Percentiles rank a stretch among this genome's conserved stretches.
Conservation (phyloP, 305 asterid species). For the Fraxinus platypoda region DNA sequence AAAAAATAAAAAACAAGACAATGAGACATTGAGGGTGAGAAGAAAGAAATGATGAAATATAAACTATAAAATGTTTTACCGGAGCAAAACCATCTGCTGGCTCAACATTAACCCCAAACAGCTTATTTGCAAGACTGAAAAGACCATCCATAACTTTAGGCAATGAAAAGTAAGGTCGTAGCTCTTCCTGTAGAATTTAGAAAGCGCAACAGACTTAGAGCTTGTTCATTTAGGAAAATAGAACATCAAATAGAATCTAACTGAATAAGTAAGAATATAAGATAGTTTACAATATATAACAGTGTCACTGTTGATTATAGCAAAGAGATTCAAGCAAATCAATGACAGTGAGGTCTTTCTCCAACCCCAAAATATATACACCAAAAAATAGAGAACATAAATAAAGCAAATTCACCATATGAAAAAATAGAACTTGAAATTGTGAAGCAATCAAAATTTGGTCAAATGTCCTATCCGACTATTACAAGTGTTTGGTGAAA, state of each 20-base stretch:
- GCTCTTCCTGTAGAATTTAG: slow-evolving; percentile 68
- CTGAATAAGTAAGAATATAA: background rate
- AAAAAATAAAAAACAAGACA: background rate
- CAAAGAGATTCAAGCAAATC: background rate
- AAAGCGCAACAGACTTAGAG: slow-evolving; percentile 25
- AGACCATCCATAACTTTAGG: slow-evolving; percentile 97
- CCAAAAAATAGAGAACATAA: background rate
- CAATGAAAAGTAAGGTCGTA: slow-evolving; percentile 93
- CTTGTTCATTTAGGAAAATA: slow-evolving; percentile 14
- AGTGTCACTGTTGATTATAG: background rate
- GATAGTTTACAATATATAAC: background rate
- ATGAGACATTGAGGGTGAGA: background rate
- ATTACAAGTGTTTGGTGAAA: slow-evolving; percentile 10
- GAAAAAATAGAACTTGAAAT: background rate
- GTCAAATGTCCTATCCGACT: slow-evolving; percentile 5
- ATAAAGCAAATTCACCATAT: background rate
- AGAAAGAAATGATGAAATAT: slow-evolving; percentile 10
- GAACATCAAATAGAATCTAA: background rate
- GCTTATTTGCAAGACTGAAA: slow-evolving; percentile 73
- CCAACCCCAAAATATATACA: background rate
- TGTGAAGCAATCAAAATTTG: background rate
- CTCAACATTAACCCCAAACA: slow-evolving; percentile 69
- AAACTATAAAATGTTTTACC: slow-evolving; percentile 40
- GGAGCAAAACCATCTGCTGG: slow-evolving; percentile 90
- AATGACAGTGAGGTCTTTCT: slow-evolving; percentile 11